Base-by-base conservation (phyloP, 495 filamentous ascomycete species). In the Talaromyces adpressus region DNA sequence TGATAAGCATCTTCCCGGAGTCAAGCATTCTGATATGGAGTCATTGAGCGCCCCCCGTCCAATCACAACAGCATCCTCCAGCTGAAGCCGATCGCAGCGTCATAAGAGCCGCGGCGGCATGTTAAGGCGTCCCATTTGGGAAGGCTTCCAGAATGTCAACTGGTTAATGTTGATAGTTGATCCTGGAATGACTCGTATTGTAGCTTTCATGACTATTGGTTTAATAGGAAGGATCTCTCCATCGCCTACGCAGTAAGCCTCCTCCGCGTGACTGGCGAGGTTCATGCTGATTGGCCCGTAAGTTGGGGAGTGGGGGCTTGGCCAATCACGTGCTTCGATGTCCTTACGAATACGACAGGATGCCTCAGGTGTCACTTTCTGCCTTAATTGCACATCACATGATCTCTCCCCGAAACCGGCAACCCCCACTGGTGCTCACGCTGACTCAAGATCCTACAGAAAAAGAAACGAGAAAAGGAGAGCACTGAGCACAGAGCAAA, bases 321-420 rank as follows among this genome's bases (percentile, higher is more conserved):
- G 18, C n/a, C 45, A 49, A 49, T 49, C 45, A 49, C 14, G 36
- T 41, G 36, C 3, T 16, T 41, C 9, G 34, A 36, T 36, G 8
- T 36, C 34, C 34, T 1, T 36, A 36, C 34, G 41, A 4, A 41
- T 41, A 41, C 14, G 41, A 3, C 18, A 18, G 16, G 0, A 51
- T 56, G 52, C 52, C 52, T 29, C 22, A 56, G 52, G 52, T 29
- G 51, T 53, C 51, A 11, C 9, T 45, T 45, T 45, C 41, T 45
- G 41, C 41, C 41, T 45, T 18, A 11, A 16, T 2, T 2, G 27
- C 20, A 12, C 49, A 25, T 56, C 52, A 56, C 52, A 56, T 56
- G 52, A 56, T 16, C 12, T 27, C 14, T 56, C 52, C 52, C 52
- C 52, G 52, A 56, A 56, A 56, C 52, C 52, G 52, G 52, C 52